A percentile compares a stretch with the other conserved stretches of the same genome.
Evolutionary conservation across 2,329 filamentous ascomycete genomes (phyloP).

Genomic region (Aspergillus vadensis): DNA sequence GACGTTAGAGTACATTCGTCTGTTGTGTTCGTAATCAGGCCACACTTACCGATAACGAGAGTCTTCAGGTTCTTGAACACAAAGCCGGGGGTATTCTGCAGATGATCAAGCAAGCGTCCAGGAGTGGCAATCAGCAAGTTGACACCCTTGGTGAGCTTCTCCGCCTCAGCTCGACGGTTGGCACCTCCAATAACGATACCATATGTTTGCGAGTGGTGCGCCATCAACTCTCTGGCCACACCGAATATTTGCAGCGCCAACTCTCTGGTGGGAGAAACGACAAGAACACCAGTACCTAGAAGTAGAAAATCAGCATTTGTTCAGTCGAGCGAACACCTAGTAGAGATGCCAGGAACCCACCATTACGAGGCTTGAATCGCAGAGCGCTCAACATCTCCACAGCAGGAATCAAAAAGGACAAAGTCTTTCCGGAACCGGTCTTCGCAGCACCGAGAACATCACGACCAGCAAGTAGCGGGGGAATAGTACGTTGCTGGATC

Average conservation of each 20-base stretch:
- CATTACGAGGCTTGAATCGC: conserved; percentile 92
- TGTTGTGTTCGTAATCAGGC: neutral
- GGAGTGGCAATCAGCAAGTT: conserved; percentile 94
- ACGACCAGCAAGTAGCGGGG: conserved; percentile 81
- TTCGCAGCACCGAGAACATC: conserved; percentile 95
- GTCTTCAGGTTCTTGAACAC: conserved; percentile 90
- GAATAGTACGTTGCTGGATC: conserved; percentile 85
- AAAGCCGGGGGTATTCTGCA: conserved; percentile 89
- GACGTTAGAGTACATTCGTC: neutral
- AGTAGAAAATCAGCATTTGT: conserved; percentile 12
- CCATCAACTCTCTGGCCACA: conserved; percentile 90
- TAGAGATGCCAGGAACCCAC: conserved; percentile 30
- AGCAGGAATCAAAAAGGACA: conserved; percentile 91
- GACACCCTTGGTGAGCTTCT: conserved; percentile 91
- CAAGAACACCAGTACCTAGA: conserved; percentile 77
- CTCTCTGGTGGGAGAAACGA: conserved; percentile 91
- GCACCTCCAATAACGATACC: conserved; percentile 96
- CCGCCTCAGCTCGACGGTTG: conserved; percentile 84
- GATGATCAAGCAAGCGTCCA: conserved; percentile 86
- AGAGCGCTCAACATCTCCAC: conserved; percentile 89
- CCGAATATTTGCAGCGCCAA: conserved; percentile 94
- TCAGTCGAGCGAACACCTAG: neutral
- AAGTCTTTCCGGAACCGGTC: conserved; percentile 92
- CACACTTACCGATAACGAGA: conserved; percentile 65
- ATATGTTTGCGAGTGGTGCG: conserved; percentile 89